Conservation (phyloP, 768 basidiomycete genomes). For the Tricholoma matsutake region DNA sequence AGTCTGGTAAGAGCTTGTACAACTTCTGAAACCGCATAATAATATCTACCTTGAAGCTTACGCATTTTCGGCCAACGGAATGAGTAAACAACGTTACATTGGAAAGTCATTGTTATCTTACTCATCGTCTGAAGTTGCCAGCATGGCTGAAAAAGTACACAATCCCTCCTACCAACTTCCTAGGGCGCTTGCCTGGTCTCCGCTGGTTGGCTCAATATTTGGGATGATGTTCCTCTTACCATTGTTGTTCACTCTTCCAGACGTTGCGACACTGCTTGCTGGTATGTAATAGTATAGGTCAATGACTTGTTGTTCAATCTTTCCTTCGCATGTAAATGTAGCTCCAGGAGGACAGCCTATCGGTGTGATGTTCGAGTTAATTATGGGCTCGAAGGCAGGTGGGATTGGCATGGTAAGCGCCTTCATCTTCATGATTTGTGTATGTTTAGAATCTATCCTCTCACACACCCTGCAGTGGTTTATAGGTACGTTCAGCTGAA, state of each 20-base stretch:
- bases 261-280: constrained; percentile 47
- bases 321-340: constrained; percentile 16
- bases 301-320: background rate
- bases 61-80: constrained; percentile 57
- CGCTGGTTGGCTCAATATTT: constrained; percentile 48
- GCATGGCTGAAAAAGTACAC: constrained; percentile 67
- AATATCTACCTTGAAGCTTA: constrained; percentile 35
- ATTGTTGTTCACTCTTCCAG: constrained; percentile 63
- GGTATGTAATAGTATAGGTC: constrained; percentile 30
- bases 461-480: constrained; percentile 30
- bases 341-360: constrained; percentile 63
- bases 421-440: background rate
- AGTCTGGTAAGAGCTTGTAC: constrained; percentile 29
- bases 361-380: constrained; percentile 57
- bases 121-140: constrained; percentile 39
- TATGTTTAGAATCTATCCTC: too few relatives aligned
- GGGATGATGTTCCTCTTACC: constrained; percentile 60
- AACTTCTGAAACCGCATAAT: background rate
- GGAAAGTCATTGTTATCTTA: background rate
- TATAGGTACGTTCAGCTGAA: constrained; percentile 30
- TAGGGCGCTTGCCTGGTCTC: constrained; percentile 48
- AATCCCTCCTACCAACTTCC: constrained; percentile 55
- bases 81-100: constrained; percentile 39
- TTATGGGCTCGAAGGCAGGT: constrained; percentile 59
- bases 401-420: constrained; percentile 56